Evolutionary conservation across 345 rosid genomes (phyloP).

Genomic region (Hibiscus mutabilis): DNA sequence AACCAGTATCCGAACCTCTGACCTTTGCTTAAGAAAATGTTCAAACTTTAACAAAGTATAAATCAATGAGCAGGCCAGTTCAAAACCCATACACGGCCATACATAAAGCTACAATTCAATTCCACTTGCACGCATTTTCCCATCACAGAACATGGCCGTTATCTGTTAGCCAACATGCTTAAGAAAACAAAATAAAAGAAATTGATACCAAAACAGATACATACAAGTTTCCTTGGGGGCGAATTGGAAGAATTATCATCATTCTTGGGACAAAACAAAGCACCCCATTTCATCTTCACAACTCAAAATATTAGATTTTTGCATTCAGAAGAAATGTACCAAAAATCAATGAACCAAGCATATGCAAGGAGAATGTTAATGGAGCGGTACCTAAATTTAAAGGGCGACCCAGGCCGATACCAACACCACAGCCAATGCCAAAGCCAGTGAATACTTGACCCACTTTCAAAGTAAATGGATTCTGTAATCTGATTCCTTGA

Average conservation of each 20-base stretch:
- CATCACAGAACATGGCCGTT: neutral
- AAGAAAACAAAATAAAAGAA: neutral
- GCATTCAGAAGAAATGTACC: neutral
- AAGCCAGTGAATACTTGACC: slow-evolving; percentile 90
- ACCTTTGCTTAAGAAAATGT: neutral
- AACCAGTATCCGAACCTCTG: too few species aligned
- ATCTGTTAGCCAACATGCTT: neutral
- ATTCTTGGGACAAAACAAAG: slow-evolving; percentile 25
- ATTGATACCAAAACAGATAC: neutral
- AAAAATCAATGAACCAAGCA: neutral
- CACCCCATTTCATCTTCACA: slow-evolving; percentile 30
- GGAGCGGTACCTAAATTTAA: slow-evolving; percentile 57
- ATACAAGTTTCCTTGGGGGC: slow-evolving; percentile 21
- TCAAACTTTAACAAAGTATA: neutral
- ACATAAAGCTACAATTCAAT: neutral
- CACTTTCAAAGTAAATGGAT: slow-evolving; percentile 82
- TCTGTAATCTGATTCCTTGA: slow-evolving; percentile 48
- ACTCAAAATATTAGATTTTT: neutral
- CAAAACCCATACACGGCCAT: neutral
- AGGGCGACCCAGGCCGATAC: slow-evolving; percentile 79
- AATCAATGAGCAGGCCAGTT: neutral
- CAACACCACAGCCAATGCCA: slow-evolving; percentile 91
- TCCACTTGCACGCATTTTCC: neutral
- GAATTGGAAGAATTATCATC: slow-evolving; percentile 18
- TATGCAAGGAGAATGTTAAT: neutral